Evolutionary conservation across 169 alveolate species (phyloP).

Genomic region (Cryptosporidium ubiquitum): DNA sequence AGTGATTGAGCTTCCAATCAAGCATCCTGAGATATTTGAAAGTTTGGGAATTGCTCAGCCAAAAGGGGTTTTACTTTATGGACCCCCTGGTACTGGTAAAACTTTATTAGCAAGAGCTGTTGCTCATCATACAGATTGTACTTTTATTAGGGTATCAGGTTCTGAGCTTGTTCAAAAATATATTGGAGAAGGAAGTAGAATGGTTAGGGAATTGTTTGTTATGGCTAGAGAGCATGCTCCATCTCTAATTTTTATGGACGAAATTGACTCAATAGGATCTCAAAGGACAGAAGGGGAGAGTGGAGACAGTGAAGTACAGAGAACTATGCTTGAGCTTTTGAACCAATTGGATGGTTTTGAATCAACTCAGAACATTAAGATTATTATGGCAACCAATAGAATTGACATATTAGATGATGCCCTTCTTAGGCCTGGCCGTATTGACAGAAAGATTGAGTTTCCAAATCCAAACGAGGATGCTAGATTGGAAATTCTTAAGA

Average conservation of each 20-base stretch:
- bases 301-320: constrained; percentile 95
- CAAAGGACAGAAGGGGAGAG: constrained; percentile 90
- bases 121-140: constrained; percentile 99
- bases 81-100: constrained; percentile 92
- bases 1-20: constrained; percentile 99
- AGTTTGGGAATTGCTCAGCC: constrained; percentile 97
- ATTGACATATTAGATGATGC: constrained; percentile 90
- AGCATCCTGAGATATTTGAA: constrained; percentile 99
- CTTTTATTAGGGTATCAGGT: constrained; percentile 99
- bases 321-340: constrained; percentile 80
- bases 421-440: constrained; percentile 91
- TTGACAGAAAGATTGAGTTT: constrained; percentile 97
- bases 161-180: constrained; percentile 98
- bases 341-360: constrained; percentile 90
- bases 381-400: constrained; percentile 91
- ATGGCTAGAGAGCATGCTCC: constrained; percentile 98
- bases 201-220: constrained; percentile 97
- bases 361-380: constrained; percentile 85
- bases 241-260: constrained; percentile 98
- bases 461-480: constrained; percentile 89
- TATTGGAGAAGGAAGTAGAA: constrained; percentile 99
- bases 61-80: constrained; percentile 91
- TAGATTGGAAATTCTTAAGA: constrained; percentile 94
- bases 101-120: constrained; percentile 99
- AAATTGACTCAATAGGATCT: constrained; percentile 96